Conservation (phyloP, 73 alveolate species). For the Stentor coeruleus region DNA sequence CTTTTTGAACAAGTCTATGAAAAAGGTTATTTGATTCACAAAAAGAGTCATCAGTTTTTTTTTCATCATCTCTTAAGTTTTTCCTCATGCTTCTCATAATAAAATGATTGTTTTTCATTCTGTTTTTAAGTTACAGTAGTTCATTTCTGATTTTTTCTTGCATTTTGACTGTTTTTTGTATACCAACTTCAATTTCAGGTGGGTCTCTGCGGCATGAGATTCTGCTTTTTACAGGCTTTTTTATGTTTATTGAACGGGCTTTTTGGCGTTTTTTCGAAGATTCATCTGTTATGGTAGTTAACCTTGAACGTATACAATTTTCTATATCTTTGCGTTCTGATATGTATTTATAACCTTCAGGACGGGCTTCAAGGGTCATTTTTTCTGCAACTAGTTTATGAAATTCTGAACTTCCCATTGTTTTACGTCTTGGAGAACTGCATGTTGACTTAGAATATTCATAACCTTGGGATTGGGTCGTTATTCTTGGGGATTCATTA, state of each 20-base stretch:
- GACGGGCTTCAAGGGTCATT: not conserved
- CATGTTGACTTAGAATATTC: too few relatives aligned
- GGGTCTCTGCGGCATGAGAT: not conserved
- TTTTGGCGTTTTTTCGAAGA: not conserved
- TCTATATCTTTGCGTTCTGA: not conserved
- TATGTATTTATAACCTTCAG: not conserved
- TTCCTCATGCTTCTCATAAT: not conserved
- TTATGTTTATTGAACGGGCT: not conserved
- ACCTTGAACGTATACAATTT: not conserved
- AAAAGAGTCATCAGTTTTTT: not conserved
- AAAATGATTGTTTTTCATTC: not conserved
- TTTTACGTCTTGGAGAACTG: too few relatives aligned
- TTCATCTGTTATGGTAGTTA: not conserved
- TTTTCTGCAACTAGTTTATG: too few relatives aligned
- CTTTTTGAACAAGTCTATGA: not conserved
- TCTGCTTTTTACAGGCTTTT: not conserved
- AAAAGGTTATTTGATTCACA: not conserved
- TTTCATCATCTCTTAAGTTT: not conserved
- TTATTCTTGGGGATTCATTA: too few relatives aligned
- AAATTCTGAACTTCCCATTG: too few relatives aligned
- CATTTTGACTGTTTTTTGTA: not conserved
- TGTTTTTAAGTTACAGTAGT: not conserved
- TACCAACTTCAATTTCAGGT: not conserved
- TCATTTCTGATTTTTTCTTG: constrained; percentile 1
- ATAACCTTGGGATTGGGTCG: too few relatives aligned